These are phyloP conservation scores for Rosellinia necatrix DNA, from an alignment of 2,329 filamentous ascomycete genomes.

Conservation along the genomic window DNA sequence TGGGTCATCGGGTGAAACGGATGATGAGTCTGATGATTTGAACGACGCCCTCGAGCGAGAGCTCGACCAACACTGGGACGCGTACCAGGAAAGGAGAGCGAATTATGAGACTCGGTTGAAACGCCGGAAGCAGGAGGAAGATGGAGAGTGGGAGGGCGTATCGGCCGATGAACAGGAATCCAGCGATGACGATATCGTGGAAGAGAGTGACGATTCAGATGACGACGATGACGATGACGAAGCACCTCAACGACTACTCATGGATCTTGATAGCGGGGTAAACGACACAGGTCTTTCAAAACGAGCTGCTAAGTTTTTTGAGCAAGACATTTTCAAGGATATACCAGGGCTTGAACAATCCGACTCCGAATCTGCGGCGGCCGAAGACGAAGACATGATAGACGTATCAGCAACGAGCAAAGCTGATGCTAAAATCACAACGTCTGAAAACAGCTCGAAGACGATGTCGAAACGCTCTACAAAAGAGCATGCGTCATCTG, in stretches of 20 bases:
- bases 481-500: slow-evolving; percentile 29
- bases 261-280: slow-evolving; percentile 62
- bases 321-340: slow-evolving; percentile 90
- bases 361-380: slow-evolving; percentile 37
- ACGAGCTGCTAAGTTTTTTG: slow-evolving; percentile 86
- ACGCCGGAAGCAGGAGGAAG: slow-evolving; percentile 79
- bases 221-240: slow-evolving; percentile 58
- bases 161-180: slow-evolving; percentile 67
- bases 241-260: slow-evolving; percentile 58
- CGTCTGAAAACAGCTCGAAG: slow-evolving; percentile 34
- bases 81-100: slow-evolving; percentile 73
- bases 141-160: slow-evolving; percentile 92
- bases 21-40: slow-evolving; percentile 74
- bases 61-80: slow-evolving; percentile 84
- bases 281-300: slow-evolving; percentile 70
- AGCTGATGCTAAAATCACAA: slow-evolving; percentile 11
- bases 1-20: slow-evolving; percentile 58
- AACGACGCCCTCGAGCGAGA: slow-evolving; percentile 82
- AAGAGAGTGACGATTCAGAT: slow-evolving; percentile 66
- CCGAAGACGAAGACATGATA: slow-evolving; percentile 39
- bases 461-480: slow-evolving; percentile 28
- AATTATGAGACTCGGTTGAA: slow-evolving; percentile 88
- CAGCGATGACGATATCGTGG: slow-evolving; percentile 61
- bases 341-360: slow-evolving; percentile 69
- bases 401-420: slow-evolving; percentile 32